Evolutionary conservation across 768 basidiomycete species (phyloP), one percentile per base, ranked within the genome.

Genomic region (Agrocybe praecox): DNA sequence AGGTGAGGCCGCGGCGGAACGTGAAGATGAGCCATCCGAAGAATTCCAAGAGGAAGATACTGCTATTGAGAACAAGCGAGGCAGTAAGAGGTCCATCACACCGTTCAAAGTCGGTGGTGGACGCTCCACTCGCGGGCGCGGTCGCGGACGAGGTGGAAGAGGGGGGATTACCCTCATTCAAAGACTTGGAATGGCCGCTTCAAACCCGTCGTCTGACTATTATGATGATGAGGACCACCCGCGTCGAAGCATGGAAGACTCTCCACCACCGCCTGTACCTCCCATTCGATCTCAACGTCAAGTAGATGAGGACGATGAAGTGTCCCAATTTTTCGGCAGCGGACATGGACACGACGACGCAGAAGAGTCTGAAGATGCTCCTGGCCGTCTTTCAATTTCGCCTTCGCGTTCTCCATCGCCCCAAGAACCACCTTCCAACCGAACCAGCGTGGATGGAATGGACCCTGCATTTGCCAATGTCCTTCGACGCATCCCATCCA

Each of bases 401-500:
- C 65, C 56, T 10, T 67, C 69, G 18, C 66, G 59, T 24, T 65
- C 66, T 14, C 62, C 63, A 23, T 80, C 80, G n/a, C 53, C 59
- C 9, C 48, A 45, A 9, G 53, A 74, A 36, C 64, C 70, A 12
- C 71, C 67, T 9, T 87, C 86, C 3, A 89, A 89, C 63, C 79
- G 87, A 33, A 83, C 83, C 6, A 90, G 87, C 63, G 81, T 92
- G 4, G 91, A 94, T 54, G 92, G 91, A 44, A 91, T 95, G 89
- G 93, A 94, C 59, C 93, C 94, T 10, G 80, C 75, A 0, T 95
- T 92, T 65, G 91, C 92, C 52, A 90, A 90, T 57, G 79, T 92
- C 14, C 83, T 94, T 45, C 83, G 83, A 53, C 86, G 87, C 19
- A 71, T 78, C 2, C 76, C 80, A 0, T 82, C 81, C 9, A 77